These are phyloP conservation scores for Apiospora arundinis DNA, from an alignment of 2,329 filamentous ascomycete species.

Conservation along the genomic window DNA sequence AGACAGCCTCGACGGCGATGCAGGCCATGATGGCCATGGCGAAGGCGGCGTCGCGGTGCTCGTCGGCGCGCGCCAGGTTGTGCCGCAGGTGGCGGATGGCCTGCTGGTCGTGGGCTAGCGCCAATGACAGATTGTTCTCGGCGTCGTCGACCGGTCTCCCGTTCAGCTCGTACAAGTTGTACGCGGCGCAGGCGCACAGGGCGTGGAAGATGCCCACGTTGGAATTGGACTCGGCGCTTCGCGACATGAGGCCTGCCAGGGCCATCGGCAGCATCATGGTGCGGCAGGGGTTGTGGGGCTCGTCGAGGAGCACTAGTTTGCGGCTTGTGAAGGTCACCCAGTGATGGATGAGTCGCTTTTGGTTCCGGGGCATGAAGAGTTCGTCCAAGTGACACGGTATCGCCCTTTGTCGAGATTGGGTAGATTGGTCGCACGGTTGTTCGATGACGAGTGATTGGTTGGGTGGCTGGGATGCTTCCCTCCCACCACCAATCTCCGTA, in stretches of 20 bases:
- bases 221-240: slow-evolving; percentile 29
- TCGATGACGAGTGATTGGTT: background rate
- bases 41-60: slow-evolving; percentile 41
- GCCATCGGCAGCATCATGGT: slow-evolving; percentile 38
- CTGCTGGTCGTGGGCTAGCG: slow-evolving; percentile 32
- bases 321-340: slow-evolving; percentile 36
- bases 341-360: slow-evolving; percentile 37
- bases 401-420: background rate
- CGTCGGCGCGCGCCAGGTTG: slow-evolving; percentile 30
- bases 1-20: slow-evolving; percentile 37
- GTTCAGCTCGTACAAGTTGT: slow-evolving; percentile 46
- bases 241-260: slow-evolving; percentile 30
- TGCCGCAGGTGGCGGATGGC: slow-evolving; percentile 33
- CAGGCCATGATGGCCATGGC: slow-evolving; percentile 50
- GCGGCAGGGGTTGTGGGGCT: slow-evolving; percentile 35
- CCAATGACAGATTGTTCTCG: slow-evolving; percentile 30
- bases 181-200: slow-evolving; percentile 46
- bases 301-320: slow-evolving; percentile 34
- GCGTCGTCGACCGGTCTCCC: slow-evolving; percentile 30
- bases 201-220: slow-evolving; percentile 35
- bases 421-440: background rate
- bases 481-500: background rate
- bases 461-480: background rate
- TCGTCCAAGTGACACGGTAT: slow-evolving; percentile 30
- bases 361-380: slow-evolving; percentile 26